Evolutionary conservation across 306 rosid genomes (phyloP).

Genomic region (barrel medic (Medicago truncatula)): DNA sequence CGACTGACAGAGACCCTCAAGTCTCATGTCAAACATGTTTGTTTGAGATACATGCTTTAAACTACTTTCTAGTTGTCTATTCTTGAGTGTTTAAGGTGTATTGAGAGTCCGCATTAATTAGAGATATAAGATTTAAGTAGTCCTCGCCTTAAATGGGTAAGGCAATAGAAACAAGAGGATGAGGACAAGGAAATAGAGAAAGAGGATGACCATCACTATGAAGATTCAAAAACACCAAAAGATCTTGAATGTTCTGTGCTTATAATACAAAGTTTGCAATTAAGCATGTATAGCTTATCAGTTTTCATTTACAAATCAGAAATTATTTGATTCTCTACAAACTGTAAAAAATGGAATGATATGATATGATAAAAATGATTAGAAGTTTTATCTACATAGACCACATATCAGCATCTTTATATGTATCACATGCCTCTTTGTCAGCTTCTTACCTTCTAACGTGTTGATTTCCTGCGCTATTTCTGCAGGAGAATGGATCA

Average conservation of each 20-base stretch:
- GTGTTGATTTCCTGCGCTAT: slow-evolving; percentile 32
- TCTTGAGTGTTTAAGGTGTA: too few relatives aligned
- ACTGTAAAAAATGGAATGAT: too few relatives aligned
- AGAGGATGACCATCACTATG: not conserved
- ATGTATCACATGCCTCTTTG: slow-evolving; percentile 16
- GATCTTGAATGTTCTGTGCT: not conserved
- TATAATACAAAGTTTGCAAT: too few relatives aligned
- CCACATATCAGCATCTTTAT: not conserved
- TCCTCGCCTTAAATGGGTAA: not conserved
- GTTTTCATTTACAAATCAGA: not conserved
- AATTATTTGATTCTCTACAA: slow-evolving; percentile 16
- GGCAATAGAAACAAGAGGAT: too few relatives aligned
- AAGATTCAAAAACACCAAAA: not conserved
- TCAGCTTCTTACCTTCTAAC: slow-evolving; percentile 34
- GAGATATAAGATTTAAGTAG: not conserved
- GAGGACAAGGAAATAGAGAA: not conserved
- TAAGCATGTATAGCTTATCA: too few relatives aligned
- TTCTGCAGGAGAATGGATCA: slow-evolving; percentile 61
- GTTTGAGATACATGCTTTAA: too few relatives aligned
- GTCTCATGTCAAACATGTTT: too few relatives aligned
- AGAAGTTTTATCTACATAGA: too few relatives aligned
- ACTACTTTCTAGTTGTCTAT: too few relatives aligned
- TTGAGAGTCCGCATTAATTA: not conserved
- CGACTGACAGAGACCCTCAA: not conserved
- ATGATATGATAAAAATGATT: too few relatives aligned